Evolutionary conservation across 768 basidiomycete species (phyloP), one percentile per base, ranked within the genome.

Genomic region (Ramaria rubella): DNA sequence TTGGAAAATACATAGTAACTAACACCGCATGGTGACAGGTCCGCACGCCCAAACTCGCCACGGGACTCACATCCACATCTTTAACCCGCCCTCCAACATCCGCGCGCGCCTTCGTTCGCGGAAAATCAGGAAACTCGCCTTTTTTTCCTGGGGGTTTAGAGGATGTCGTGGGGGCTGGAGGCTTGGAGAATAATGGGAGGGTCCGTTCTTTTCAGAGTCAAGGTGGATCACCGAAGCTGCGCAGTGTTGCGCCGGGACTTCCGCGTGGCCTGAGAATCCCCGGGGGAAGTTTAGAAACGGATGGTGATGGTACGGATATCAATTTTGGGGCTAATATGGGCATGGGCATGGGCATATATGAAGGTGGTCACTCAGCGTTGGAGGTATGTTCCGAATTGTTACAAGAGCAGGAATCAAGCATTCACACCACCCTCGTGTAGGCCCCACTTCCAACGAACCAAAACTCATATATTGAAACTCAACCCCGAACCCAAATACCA

Each of bases 111-210:
- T 98, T 98, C 69, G 94, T 98, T 19, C 77, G 94, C 57, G 96
- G 96, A 44, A 96, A 95, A 70, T 88, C 93, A 21, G 87, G 88
- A 43, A 83, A 94, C 70, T 82, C 94, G 8, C 96, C 96, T 1
- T 98, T 98, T 70, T 81, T 85, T 73, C 96, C 96, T 5, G 96
- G 96, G 45, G 96, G 96, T 2, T 73, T 98, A 9, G 92, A 91
- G 42, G 85, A 86, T 61, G 73, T 76, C 17, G 55, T 48, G 19
- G 61, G 68, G 2, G 64, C 78, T 4, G 63, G 72, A 29, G 73
- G 75, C 38, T 58, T 71, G 14, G 66, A 64, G 4, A 66, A n/a
- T 72, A 46, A 68, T 5, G 63, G 72, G 29, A 73, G 75, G 38
- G 58, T 71, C 9, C 66, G 64, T 4, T 66, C 71, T n/a, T n/a